Base-by-base conservation (phyloP, 768 basidiomycete genomes). In the Xerocomellus chrysenteron region DNA sequence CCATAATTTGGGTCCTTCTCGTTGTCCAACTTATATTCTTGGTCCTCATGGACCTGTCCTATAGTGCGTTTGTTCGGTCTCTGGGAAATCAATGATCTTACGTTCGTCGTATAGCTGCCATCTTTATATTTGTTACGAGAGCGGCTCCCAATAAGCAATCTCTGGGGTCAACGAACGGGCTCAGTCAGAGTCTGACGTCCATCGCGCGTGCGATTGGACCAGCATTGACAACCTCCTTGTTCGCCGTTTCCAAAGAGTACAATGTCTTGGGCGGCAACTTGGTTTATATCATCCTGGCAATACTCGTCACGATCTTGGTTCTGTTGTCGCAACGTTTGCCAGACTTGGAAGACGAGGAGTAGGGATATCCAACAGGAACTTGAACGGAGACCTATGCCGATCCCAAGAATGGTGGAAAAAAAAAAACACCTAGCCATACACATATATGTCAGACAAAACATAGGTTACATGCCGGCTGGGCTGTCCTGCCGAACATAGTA, bases 161-260 rank as follows among this genome's bases (percentile, higher is more conserved):
- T 1, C 73, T 86, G 4, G 85, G 84, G 9, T 79, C 83, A 7
- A 80, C 79, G 2, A 83, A 86, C 55, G 85, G 85, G 2, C 69
- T 85, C 21, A 74, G 78, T 3, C 83, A 85, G 28, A 81, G 76
- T 17, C 68, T 73, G 1, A 76, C 74, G 2, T 76, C 80, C 4
- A 66, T 78, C 11, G 74, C 77, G 1, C 76, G 80, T 41, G 80
- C 80, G 3, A 71, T 83, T 21, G 82, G 81, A 1, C 83, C 83
- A 0, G 76, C 74, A 1, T 41, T 77, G 36, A 67, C 77, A 5
- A 80, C 82, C 0, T 82, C 82, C 1, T 61, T 82, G 19, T 84
- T 82, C 54, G 80, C 83, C 2, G 61, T 76, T 30, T 83, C 82
- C 0, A 76, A 81, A 33, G 64, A 84, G 57, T 66, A 75, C 58